Base-by-base conservation (phyloP, 495 filamentous ascomycete species). In the Cryomyces antarcticus region DNA sequence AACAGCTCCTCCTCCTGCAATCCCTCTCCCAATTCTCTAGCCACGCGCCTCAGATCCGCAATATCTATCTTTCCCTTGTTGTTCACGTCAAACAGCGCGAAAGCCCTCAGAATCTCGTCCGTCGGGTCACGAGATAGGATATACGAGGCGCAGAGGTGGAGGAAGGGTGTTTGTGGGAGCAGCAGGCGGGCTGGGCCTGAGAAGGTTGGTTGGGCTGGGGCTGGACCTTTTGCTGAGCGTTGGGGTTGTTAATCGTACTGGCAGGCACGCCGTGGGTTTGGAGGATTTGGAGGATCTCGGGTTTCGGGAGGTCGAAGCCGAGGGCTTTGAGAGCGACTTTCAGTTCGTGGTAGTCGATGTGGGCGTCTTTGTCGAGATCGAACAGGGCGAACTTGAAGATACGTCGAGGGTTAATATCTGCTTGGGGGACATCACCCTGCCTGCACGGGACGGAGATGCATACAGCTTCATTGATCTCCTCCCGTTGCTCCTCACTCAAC, bases 321-420 rank as follows among this genome's bases (percentile, higher is more conserved):
- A 96, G 76, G 5, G 88, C 88, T 64, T 92, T 89, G 57, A 95
- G 83, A 46, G 89, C 84, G 66, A 95, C 92, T 66, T 89, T 87
- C 58, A 96, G 82, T 61, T 96, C 88, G 61, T 93, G 87, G 73
- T 94, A 95, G 61, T 94, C 87, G 50, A 96, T 84, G 52, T 81
- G 72, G 41, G 75, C 71, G 66, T 96, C 87, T 63, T 88, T 87
- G 70, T 96, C 89, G 46, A 93, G 80, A 62, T 96, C 88, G 67
- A 96, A 96, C 57, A 96, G 80, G 43, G 74, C 77, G 64, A 96
- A 95, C 87, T 95, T 43, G 7, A 24, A 24, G 2, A 24, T 24
- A 2, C 2, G 17, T 24, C 17, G 17, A 24, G 17, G 17, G 17
- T 24, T 24, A 42, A n/a, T 3, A 27, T 43, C 17, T 17, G 38